Conservation (phyloP, 306 rosid species). For the Comarum palustre region DNA sequence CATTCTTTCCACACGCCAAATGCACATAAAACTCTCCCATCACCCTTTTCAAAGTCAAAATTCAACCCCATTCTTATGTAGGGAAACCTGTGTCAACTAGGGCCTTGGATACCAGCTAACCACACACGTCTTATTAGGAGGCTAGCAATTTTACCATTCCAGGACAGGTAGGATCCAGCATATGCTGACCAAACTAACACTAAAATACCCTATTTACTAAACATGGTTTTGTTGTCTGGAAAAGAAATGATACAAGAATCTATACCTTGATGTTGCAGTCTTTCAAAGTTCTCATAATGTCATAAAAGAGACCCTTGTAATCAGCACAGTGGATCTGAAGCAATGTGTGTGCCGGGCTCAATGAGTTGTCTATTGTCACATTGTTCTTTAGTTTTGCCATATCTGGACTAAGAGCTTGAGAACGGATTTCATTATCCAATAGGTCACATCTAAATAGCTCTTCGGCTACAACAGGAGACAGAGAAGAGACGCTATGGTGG, state of each 20-base stretch:
- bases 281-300: conserved; percentile 70
- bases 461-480: conserved; percentile 47
- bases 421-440: conserved; percentile 41
- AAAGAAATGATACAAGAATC: conserved; percentile 17
- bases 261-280: conserved; percentile 62
- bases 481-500: conserved; percentile 49
- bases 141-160: neutral
- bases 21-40: neutral
- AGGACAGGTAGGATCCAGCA: neutral
- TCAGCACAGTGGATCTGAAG: conserved; percentile 63
- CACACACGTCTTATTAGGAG: neutral
- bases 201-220: neutral
- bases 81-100: conserved; percentile 11
- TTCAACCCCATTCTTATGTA: neutral
- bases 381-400: conserved; percentile 53
- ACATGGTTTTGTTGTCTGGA: neutral
- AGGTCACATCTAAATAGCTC: conserved; percentile 57
- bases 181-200: neutral
- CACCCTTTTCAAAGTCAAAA: neutral
- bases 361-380: conserved; percentile 55
- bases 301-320: conserved; percentile 76
- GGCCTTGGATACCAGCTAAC: neutral
- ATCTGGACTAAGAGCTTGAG: conserved; percentile 65
- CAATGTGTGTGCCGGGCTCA: conserved; percentile 72
- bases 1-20: neutral